Percentiles rank a stretch among this genome's conserved stretches.
Evolutionary conservation across 1,139 yeast genomes (phyloP).

Genomic region (Saccharomyces hybrid): DNA sequence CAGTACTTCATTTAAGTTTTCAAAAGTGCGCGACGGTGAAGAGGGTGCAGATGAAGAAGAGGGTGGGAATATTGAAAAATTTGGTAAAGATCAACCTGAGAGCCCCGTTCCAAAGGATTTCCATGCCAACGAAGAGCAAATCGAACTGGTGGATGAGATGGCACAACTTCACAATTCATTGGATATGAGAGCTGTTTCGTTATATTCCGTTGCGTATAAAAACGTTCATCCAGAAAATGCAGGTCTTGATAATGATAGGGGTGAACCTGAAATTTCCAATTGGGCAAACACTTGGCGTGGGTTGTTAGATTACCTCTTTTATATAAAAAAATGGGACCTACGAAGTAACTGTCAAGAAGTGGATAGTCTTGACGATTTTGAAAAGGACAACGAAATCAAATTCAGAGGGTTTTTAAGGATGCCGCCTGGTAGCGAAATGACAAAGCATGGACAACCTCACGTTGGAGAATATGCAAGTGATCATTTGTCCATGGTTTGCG

Average conservation of each 20-base stretch:
- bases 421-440: conserved; percentile 69
- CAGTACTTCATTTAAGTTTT: conserved; percentile 51
- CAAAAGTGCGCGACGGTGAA: conserved; percentile 38
- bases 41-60: conserved; percentile 18
- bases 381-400: conserved; percentile 36
- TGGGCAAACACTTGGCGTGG: conserved; percentile 95
- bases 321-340: conserved; percentile 43
- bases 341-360: too few species aligned
- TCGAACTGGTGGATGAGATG: conserved; percentile 39
- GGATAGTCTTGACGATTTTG: conserved; percentile 31
- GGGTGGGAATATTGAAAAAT: conserved; percentile 35
- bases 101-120: conserved; percentile 53
- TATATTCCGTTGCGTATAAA: conserved; percentile 64
- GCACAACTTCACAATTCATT: conserved; percentile 48
- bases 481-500: conserved; percentile 59
- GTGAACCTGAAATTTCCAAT: conserved; percentile 79
- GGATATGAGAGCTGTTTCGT: conserved; percentile 54
- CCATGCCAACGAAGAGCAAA: conserved; percentile 43
- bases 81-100: conserved; percentile 45
- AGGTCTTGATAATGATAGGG: conserved; percentile 53
- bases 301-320: conserved; percentile 68
- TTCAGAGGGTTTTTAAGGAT: conserved; percentile 52
- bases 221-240: conserved; percentile 64
- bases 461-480: conserved; percentile 82
- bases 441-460: conserved; percentile 73